Evolutionary conservation across 2,329 filamentous ascomycete species (phyloP).

Genomic region (Rhynchosporium secalis): DNA sequence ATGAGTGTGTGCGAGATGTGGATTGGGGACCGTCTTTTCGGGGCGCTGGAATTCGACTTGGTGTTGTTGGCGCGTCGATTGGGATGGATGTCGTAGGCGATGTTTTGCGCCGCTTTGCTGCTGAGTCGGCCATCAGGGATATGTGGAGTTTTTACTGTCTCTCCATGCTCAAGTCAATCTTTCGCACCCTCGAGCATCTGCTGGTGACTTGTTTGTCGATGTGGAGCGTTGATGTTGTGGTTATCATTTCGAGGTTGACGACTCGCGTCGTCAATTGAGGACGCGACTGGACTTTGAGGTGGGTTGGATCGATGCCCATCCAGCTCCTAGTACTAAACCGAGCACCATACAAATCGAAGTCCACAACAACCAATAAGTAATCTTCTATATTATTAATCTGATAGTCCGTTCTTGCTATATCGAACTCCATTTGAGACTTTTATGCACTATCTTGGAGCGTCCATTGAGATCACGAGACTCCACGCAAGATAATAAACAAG

Average conservation of each 20-base stretch:
- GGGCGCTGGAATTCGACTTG: conserved; percentile 37
- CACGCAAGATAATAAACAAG: conserved; percentile 26
- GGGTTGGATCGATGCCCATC: not conserved
- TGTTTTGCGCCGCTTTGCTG: conserved; percentile 64
- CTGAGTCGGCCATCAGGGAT: conserved; percentile 53
- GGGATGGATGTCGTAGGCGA: conserved; percentile 53
- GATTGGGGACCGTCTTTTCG: conserved; percentile 34
- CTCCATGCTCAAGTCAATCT: conserved; percentile 20
- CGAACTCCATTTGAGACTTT: not conserved
- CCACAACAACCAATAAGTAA: not conserved
- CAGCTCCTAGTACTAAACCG: not conserved
- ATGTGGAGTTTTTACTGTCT: not conserved
- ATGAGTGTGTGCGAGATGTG: conserved; percentile 52
- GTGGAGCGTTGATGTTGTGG: conserved; percentile 9
- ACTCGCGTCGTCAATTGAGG: conserved; percentile 29
- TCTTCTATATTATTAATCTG: no score
- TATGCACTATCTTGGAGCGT: not conserved
- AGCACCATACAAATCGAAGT: not conserved
- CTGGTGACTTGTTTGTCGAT: not conserved
- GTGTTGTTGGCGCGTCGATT: conserved; percentile 45
- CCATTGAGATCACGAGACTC: conserved; percentile 24
- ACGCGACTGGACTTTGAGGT: conserved; percentile 26
- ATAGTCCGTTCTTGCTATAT: no score
- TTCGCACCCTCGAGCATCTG: conserved; percentile 8
- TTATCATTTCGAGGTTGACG: conserved; percentile 13